These are phyloP conservation scores for Colletotrichum truncatum DNA, from an alignment of 2,329 filamentous ascomycete species.

Conservation along the genomic window DNA sequence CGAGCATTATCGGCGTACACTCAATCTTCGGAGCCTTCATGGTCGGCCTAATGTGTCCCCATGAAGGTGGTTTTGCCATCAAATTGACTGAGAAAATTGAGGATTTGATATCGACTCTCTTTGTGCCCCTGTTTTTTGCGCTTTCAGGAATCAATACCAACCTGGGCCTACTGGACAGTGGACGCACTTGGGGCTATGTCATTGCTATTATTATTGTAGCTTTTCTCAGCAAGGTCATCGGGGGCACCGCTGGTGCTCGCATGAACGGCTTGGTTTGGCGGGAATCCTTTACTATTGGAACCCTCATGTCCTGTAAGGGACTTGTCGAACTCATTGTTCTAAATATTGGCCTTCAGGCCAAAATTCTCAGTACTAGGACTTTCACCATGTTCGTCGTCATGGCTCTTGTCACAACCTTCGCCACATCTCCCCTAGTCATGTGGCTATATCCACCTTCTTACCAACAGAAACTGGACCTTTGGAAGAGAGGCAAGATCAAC, in stretches of 20 bases:
- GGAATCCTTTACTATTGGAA: constrained; percentile 82
- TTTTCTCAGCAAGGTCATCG: constrained; percentile 79
- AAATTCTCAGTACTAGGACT: constrained; percentile 75
- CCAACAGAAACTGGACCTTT: constrained; percentile 46
- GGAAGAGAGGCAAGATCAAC: constrained; percentile 80
- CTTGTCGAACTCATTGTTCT: constrained; percentile 85
- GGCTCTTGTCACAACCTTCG: constrained; percentile 80
- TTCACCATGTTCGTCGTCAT: constrained; percentile 89
- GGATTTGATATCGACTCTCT: constrained; percentile 84
- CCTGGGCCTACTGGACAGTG: constrained; percentile 77
- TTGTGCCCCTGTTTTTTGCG: constrained; percentile 87
- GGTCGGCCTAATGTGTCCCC: constrained; percentile 87
- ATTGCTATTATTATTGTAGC: constrained; percentile 79
- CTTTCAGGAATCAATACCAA: constrained; percentile 83
- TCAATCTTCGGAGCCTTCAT: constrained; percentile 95
- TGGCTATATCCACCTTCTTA: constrained; percentile 70
- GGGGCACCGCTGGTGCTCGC: constrained; percentile 77
- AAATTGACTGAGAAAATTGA: constrained; percentile 94
- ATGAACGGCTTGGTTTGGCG: constrained; percentile 79
- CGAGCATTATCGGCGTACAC: constrained; percentile 88
- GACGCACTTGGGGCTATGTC: constrained; percentile 86
- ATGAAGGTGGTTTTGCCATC: constrained; percentile 89
- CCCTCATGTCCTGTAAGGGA: constrained; percentile 89
- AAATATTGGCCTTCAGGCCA: constrained; percentile 77
- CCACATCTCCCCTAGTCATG: constrained; percentile 76